Percentiles rank a stretch among this genome's conserved stretches.
phyloP scores from a whole-genome alignment of 768 basidiomycete species.

The Pisolithus albus region DNA sequence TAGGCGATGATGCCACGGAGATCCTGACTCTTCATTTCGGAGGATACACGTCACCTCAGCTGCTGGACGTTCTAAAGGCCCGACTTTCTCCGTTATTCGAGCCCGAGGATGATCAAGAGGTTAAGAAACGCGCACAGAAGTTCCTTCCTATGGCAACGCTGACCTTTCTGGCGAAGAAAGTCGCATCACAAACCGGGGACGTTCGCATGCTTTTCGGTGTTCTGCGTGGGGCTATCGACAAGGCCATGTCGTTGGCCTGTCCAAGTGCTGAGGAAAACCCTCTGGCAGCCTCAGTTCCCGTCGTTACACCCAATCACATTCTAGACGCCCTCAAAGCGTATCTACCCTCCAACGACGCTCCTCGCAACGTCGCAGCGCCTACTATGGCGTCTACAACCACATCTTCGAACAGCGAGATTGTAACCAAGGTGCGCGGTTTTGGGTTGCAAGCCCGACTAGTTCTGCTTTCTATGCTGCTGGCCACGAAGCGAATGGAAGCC shows the following conservation, averaged over 20 bases:
- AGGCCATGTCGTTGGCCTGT: conserved; percentile 37
- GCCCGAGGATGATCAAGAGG: conserved; percentile 8
- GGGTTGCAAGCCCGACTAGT: conserved; percentile 71
- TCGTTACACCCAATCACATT: conserved; percentile 61
- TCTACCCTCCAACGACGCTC: conserved; percentile 34
- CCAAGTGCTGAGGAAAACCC: conserved; percentile 15
- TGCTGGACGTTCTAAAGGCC: conserved; percentile 60
- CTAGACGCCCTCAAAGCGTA: conserved; percentile 71
- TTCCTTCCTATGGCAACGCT: conserved; percentile 61
- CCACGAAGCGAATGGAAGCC: conserved; percentile 53
- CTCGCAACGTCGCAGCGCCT: background rate
- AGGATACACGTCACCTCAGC: conserved; percentile 68
- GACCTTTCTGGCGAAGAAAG: conserved; percentile 68
- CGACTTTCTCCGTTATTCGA: conserved; percentile 52
- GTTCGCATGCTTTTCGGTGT: conserved; percentile 77
- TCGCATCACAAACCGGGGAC: conserved; percentile 78
- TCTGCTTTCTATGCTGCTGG: conserved; percentile 58
- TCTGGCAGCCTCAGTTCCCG: conserved; percentile 30
- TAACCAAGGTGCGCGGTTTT: conserved; percentile 58
- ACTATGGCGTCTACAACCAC: conserved; percentile 14
- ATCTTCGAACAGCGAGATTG: conserved; percentile 50
- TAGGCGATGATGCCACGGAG: conserved; percentile 29
- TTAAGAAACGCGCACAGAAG: conserved; percentile 32
- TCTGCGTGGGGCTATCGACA: conserved; percentile 70
- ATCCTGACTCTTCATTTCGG: conserved; percentile 72